These are phyloP conservation scores for Prunus dulcis DNA, from an alignment of 306 rosid species.

Conservation along the genomic window DNA sequence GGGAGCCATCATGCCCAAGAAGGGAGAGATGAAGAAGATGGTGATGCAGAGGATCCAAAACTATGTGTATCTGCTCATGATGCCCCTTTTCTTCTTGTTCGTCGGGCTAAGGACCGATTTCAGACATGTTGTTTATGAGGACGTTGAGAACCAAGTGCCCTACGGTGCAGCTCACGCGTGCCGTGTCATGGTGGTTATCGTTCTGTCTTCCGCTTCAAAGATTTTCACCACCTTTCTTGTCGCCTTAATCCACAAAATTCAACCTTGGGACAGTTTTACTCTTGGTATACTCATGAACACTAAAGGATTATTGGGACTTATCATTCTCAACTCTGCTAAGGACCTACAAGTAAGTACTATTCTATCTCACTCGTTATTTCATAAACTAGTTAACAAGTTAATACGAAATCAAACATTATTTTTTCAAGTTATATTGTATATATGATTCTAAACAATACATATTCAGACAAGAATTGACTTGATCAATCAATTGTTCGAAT, in stretches of 20 bases:
- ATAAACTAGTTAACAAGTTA: too few species aligned
- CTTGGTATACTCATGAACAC: constrained; percentile 45
- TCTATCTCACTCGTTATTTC: too few species aligned
- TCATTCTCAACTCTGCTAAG: constrained; percentile 26
- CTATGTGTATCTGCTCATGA: constrained; percentile 29
- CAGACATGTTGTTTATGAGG: background rate
- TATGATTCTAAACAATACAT: too few species aligned
- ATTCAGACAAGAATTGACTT: too few species aligned
- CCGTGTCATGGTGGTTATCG: background rate
- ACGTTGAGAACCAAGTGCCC: background rate
- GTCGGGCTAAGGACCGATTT: constrained; percentile 28
- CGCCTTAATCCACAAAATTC: constrained; percentile 29
- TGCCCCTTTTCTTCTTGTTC: constrained; percentile 34
- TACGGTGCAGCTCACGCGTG: too few species aligned
- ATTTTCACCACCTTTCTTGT: constrained; percentile 28
- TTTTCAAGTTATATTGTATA: fast-evolving
- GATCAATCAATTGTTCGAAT: too few species aligned
- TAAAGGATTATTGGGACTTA: constrained; percentile 34
- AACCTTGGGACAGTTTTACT: constrained; percentile 28
- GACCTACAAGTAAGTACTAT: constrained; percentile 21
- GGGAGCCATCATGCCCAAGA: constrained; percentile 42
- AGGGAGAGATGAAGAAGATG: constrained; percentile 32
- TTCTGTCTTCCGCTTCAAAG: constrained; percentile 25
- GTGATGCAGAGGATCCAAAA: constrained; percentile 28
- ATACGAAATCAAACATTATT: too few species aligned